Conservation (phyloP, 768 basidiomycete genomes). For the Gymnopilus dilepis region DNA sequence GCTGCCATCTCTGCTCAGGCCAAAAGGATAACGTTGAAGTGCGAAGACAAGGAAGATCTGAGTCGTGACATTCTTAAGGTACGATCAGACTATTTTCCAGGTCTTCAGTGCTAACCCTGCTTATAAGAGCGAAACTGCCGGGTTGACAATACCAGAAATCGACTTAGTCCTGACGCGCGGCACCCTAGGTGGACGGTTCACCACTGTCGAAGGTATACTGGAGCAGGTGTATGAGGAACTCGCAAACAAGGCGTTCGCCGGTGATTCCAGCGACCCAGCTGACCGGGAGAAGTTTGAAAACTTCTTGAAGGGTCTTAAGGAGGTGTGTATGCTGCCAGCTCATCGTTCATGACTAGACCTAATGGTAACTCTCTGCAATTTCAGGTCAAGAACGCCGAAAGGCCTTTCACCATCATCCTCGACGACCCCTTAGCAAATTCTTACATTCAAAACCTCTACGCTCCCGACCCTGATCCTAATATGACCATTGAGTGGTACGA, state of each 20-base stretch:
- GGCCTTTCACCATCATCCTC: slow-evolving; percentile 88
- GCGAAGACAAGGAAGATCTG: slow-evolving; percentile 91
- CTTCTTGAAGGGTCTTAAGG: slow-evolving; percentile 81
- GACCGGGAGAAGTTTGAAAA: slow-evolving; percentile 67
- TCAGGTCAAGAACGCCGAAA: slow-evolving; percentile 78
- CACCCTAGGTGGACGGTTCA: slow-evolving; percentile 96
- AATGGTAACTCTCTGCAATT: background rate
- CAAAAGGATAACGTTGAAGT: slow-evolving; percentile 85
- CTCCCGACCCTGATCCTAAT: slow-evolving; percentile 95
- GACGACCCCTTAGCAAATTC: slow-evolving; percentile 97
- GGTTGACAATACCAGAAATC: slow-evolving; percentile 91
- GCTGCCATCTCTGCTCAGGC: slow-evolving; percentile 87
- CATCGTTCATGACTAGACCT: slow-evolving; percentile 3
- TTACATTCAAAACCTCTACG: slow-evolving; percentile 95
- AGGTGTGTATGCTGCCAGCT: slow-evolving; percentile 48
- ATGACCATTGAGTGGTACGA: slow-evolving; percentile 87
- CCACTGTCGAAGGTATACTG: slow-evolving; percentile 94
- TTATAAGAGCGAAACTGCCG: slow-evolving; percentile 89
- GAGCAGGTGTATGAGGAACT: slow-evolving; percentile 96
- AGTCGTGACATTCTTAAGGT: slow-evolving; percentile 95
- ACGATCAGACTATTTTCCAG: slow-evolving; percentile 18
- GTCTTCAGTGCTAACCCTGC: background rate
- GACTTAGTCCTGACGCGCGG: slow-evolving; percentile 91
- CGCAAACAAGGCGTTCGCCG: slow-evolving; percentile 83
- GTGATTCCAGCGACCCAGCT: slow-evolving; percentile 60